Base-by-base conservation (phyloP, 306 rosid genomes). In the Sophora flavescens region DNA sequence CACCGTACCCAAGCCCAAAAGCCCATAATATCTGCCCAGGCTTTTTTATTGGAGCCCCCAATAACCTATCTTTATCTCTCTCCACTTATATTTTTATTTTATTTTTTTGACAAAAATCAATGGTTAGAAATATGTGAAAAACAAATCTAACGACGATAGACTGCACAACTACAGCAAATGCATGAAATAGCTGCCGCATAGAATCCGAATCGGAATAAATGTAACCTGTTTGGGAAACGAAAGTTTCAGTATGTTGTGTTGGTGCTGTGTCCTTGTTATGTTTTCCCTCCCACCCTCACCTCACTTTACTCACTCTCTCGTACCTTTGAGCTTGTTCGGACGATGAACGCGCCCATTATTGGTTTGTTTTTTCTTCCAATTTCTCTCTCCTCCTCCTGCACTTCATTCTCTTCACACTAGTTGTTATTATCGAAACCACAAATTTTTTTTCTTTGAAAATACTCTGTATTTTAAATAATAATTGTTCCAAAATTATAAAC, bases 281-380 rank as follows among this genome's bases (percentile, higher is more conserved):
- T 8, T 45, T 45, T 45, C 6, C 15, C 51, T 45, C 51, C 2
- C 51, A 12, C 51, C 0, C 51, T 45, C 51, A 45, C 51, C 1
- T 45, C 51, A 45, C 51, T 44, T 6, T 1, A 22, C 42, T 2
- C 2, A 1, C 9, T 44, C 14, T 45, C 45, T 39, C 10, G 2
- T 11, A 47, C 52, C 51, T 12, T 67, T 35, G 16, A 76, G 11
- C 68, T 38, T 35, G 16, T 18, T 10, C 12, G 53, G 26, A 60
- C 72, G 77, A 89, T 88, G 97, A 88, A 89, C 36, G 85, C 90
- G 10, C 76, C 95, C 10, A 91, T 91, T 51, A 91, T 91, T 18
- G 95, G 95, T 91, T 54, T 26, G 87, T 18, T 72, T 54, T 28
- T 53, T 63, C 42, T 28, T 28, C 60, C 8, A 54, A 4, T 62